Percentiles rank a stretch among this genome's conserved stretches.
Conservation (phyloP, 306 rosid genomes). For the Trifolium dubium region DNA sequence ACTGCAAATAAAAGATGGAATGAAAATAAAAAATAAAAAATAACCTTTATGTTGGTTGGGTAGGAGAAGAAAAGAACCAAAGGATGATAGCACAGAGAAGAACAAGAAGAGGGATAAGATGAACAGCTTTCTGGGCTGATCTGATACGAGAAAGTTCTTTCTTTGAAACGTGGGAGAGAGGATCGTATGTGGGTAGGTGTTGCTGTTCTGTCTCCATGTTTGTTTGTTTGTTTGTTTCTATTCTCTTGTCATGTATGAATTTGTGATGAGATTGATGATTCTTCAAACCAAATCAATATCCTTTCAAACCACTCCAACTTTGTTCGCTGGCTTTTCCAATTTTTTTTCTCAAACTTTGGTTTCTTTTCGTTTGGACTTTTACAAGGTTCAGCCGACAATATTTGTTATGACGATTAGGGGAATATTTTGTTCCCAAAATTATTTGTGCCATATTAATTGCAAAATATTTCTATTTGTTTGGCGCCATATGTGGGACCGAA, state of each 20-base stretch:
- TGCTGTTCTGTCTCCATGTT: constrained; percentile 37
- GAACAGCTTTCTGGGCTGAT: constrained; percentile 70
- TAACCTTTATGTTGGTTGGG: background rate
- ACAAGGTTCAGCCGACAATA: background rate
- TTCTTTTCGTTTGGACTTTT: background rate
- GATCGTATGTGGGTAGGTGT: constrained; percentile 72
- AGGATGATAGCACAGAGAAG: constrained; percentile 80
- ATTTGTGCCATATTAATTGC: no score
- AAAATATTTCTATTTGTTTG: no score
- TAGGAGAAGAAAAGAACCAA: constrained; percentile 77
- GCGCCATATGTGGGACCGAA: no score
- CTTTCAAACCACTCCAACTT: background rate
- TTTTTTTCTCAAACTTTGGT: no score
- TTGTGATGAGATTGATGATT: background rate
- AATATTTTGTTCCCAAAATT: no score
- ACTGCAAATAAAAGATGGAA: background rate
- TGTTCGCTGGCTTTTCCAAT: background rate
- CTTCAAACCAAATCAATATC: background rate
- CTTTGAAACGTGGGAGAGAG: constrained; percentile 72
- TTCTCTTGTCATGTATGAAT: background rate
- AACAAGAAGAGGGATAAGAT: constrained; percentile 78
- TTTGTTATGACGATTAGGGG: no score
- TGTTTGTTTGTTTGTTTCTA: no score
- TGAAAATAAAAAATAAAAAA: background rate
- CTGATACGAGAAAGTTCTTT: constrained; percentile 62